phyloP scores from a whole-genome alignment of 129 eudicot species.

The Chrysanthemum lavandulifolium region DNA sequence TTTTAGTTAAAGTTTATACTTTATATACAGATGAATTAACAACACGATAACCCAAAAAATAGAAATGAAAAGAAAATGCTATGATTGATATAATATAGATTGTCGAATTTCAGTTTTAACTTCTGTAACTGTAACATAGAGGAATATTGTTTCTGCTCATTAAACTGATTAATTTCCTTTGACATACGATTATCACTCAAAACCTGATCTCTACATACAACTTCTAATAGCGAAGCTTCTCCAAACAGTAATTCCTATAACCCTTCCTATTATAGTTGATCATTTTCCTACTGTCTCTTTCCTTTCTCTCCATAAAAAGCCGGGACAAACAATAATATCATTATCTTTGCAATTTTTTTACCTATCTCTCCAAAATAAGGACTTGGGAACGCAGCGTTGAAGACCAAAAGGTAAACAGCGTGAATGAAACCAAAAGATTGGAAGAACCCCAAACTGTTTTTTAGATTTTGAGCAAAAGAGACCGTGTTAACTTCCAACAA shows the following conservation, averaged over 20 bases:
- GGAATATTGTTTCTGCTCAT: not conserved
- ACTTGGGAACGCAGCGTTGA: not conserved
- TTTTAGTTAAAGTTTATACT: not conserved
- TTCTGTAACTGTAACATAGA: not conserved
- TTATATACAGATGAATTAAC: not conserved
- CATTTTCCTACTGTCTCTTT: not conserved
- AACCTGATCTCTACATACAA: not conserved
- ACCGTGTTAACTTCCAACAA: not conserved
- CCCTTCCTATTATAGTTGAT: constrained; percentile 5
- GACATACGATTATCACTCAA: not conserved
- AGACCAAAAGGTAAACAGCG: constrained; percentile 6
- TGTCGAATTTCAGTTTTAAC: not conserved
- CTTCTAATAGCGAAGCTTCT: not conserved
- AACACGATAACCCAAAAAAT: not conserved
- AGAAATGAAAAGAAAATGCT: not conserved
- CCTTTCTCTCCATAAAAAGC: too few relatives aligned
- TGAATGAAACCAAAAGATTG: not conserved
- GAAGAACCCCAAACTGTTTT: not conserved
- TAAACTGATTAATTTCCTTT: not conserved
- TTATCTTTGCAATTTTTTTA: too few relatives aligned
- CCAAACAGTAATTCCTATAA: not conserved
- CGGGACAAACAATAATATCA: too few relatives aligned
- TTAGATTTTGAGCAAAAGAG: not conserved
- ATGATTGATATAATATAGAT: not conserved
- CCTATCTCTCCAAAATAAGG: too few relatives aligned